Evolutionary conservation across 495 filamentous ascomycete species (phyloP), one percentile per base, ranked within the genome.

Genomic region (Talaromyces ruber): DNA sequence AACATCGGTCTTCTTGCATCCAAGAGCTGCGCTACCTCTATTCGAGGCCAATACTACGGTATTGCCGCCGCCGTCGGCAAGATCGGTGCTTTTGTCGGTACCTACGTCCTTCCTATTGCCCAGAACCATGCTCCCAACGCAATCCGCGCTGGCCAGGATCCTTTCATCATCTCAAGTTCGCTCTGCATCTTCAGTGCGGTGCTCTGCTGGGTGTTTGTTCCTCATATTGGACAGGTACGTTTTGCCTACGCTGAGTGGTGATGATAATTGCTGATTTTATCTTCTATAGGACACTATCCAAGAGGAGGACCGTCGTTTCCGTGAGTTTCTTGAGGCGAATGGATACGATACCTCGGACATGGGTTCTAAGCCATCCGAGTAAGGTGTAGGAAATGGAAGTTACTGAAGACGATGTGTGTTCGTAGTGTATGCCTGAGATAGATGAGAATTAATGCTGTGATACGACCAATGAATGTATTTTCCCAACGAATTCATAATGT

Each of bases 41-140:
- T 97, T 32, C 81, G 92, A 24, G 93, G 92, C 9, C 90, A 94
- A 68, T 97, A 95, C 76, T 97, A 97, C 72, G 91, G 88, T 12
- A 84, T 95, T 59, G 91, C 92, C 1, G 92, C 92, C 1, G 92
- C 92, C 0, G 64, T 86, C 0, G 91, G 92, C 43, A 92, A 91
- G 72, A 82, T 96, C 54, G 93, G 93, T 18, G 93, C 91, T 7
- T 96, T 96, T 67, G 84, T 95, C n/a, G 93, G 93, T 43, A 89
- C 88, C 16, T 90, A 88, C 64, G 85, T 92, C 6, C 90, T 95
- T 65, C 88, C 89, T 0, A 79, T 88, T 59, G 87, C 93, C 58
- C 78, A 85, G 50, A 74, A 81, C 22, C 79, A 81, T 62, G 88
- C 90, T 0, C 88, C 86, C n/a, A 79, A 81, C 39, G 71, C 72